Base-by-base conservation (phyloP, 176 grass and related monocot genomes). In the Rhipidocladum racemiflorum region DNA sequence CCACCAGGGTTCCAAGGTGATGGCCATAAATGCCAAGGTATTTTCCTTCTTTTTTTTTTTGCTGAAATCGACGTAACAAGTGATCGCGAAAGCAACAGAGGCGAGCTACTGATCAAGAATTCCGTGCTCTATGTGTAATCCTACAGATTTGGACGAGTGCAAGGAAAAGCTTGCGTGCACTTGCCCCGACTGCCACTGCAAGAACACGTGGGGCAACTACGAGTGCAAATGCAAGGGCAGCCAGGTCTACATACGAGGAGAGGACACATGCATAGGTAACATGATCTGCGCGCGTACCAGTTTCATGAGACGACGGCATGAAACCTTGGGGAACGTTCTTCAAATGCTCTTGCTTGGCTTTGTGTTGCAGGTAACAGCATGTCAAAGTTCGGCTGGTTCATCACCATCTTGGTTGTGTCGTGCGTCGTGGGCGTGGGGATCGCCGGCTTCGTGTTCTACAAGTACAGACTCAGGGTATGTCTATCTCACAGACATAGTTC, bases 171-270 rank as follows among this genome's bases (percentile, higher is more conserved):
- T 98, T 70, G 92, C 92, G n/a, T 98, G 95, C 82, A 90, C 82
- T 25, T 98, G 96, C 79, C 89, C 96, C 3, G 91, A 88, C 51
- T 98, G 96, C 80, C 86, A 79, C 45, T 98, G 96, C 92, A 95
- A 90, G 86, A 98, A 98, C 80, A 95, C 87, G 8, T 98, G 91
- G 90, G 96, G 96, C 44, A 88, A 82, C 75, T 99, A 95, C 83
- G 93, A 99, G 53, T 99, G 92, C 87, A 90, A 80, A 18, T 99
- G 96, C 89, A 90, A 84, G 82, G 96, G 89, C 39, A 89, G 87
- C 80, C 93, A 88, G 74, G 30, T 99, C 48, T 99, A 99, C 87
- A 91, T 99, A 17, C 89, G 87, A 28, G 91, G 89, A 34, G 91
- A 95, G 84, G 96, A 95, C 75, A 68, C 54, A 38, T 99, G 96